phyloP scores from a whole-genome alignment of 148 eudicot genomes.

The Tetragonia tetragonoides region DNA sequence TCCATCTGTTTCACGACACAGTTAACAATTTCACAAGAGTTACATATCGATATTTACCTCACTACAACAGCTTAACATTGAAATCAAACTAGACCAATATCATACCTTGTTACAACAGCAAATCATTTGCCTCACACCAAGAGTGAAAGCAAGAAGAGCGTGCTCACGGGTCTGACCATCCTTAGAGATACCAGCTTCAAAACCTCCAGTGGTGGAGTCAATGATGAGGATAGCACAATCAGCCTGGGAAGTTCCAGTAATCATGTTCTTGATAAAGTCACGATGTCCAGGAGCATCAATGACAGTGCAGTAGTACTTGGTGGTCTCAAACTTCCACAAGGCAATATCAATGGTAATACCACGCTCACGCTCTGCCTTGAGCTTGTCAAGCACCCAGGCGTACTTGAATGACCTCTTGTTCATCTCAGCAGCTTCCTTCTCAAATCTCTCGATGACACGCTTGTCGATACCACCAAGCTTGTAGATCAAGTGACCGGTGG shows the following conservation, averaged over 20 bases:
- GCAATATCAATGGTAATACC: conserved; percentile 59
- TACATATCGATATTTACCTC: neutral
- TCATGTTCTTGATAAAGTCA: conserved; percentile 53
- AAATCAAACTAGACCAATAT: neutral
- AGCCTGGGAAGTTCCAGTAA: conserved; percentile 53
- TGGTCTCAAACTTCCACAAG: conserved; percentile 59
- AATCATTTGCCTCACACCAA: conserved; percentile 42
- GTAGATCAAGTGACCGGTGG: conserved; percentile 57
- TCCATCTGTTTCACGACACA: conserved; percentile 24
- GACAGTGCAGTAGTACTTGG: conserved; percentile 57
- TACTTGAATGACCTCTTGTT: conserved; percentile 63
- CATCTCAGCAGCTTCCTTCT: conserved; percentile 68
- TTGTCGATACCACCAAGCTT: conserved; percentile 64
- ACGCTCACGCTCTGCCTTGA: conserved; percentile 57
- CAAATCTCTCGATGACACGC: conserved; percentile 58
- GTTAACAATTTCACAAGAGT: neutral
- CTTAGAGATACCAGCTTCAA: neutral
- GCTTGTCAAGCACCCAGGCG: conserved; percentile 62
- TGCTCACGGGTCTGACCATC: conserved; percentile 51
- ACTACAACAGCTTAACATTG: neutral
- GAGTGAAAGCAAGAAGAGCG: conserved; percentile 42
- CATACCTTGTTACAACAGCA: conserved; percentile 40
- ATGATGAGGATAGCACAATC: conserved; percentile 49
- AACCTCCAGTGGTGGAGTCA: conserved; percentile 43
- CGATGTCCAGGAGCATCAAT: conserved; percentile 59